These are phyloP conservation scores for Ophiostoma triangulosporum DNA, from an alignment of 2,329 filamentous ascomycete genomes.

Conservation along the genomic window DNA sequence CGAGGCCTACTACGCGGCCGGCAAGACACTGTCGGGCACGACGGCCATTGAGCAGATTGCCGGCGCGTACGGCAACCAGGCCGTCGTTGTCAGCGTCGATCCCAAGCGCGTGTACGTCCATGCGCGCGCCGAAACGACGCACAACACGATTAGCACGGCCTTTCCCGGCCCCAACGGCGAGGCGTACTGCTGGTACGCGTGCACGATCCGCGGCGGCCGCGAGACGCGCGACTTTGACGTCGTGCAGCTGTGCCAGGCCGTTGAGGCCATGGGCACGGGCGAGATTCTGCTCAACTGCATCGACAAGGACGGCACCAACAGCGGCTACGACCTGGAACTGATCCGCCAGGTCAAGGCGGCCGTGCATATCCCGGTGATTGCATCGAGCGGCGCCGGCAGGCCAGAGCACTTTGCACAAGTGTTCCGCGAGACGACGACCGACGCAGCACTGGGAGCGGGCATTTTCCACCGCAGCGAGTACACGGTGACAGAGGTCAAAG, in stretches of 20 bases:
- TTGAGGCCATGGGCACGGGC: conserved; percentile 89
- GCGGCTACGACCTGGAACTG: conserved; percentile 86
- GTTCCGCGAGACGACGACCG: conserved; percentile 70
- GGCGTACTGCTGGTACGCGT: conserved; percentile 87
- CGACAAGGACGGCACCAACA: conserved; percentile 89
- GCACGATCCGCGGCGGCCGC: conserved; percentile 88
- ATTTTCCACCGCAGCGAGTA: conserved; percentile 98
- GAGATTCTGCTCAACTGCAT: conserved; percentile 97
- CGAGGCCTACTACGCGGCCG: conserved; percentile 70
- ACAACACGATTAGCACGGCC: conserved; percentile 57
- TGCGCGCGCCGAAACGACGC: conserved; percentile 55
- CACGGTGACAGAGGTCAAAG: conserved; percentile 88
- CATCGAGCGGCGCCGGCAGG: conserved; percentile 80
- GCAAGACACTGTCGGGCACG: conserved; percentile 56
- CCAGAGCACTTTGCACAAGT: conserved; percentile 85
- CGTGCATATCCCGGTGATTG: conserved; percentile 86
- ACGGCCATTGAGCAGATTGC: conserved; percentile 96
- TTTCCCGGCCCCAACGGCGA: conserved; percentile 64
- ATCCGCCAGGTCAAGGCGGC: conserved; percentile 78
- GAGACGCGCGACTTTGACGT: conserved; percentile 93
- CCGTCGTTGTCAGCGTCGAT: conserved; percentile 90
- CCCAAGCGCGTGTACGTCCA: conserved; percentile 82
- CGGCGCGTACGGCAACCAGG: conserved; percentile 85
- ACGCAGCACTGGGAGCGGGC: conserved; percentile 86
- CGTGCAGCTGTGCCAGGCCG: conserved; percentile 71